Conservation (phyloP, 345 rosid genomes). For the Kandelia obovata region DNA sequence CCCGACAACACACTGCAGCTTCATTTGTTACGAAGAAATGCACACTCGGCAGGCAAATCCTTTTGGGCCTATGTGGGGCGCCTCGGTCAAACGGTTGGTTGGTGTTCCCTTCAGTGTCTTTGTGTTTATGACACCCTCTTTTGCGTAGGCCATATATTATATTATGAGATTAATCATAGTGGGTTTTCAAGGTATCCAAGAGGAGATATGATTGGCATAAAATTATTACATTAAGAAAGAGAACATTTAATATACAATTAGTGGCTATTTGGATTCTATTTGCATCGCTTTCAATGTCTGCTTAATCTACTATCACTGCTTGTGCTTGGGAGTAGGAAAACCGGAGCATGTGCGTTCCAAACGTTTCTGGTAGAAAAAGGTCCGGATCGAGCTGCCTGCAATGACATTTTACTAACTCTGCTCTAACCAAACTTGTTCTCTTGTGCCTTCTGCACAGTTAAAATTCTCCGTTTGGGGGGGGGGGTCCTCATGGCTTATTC, state of each 20-base stretch:
- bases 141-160: too few relatives aligned
- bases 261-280: constrained; percentile 11
- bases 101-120: constrained; percentile 39
- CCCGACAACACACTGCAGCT: too few relatives aligned
- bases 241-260: not conserved
- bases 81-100: constrained; percentile 51
- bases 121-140: constrained; percentile 10
- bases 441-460: not conserved
- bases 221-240: not conserved
- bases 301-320: not conserved
- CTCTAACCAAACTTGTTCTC: constrained; percentile 11
- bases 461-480: not conserved
- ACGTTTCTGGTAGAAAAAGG: not conserved
- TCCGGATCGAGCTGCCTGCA: constrained; percentile 15
- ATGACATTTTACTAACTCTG: constrained; percentile 18
- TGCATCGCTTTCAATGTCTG: not conserved
- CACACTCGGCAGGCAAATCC: constrained; percentile 20
- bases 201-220: not conserved
- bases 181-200: too few relatives aligned
- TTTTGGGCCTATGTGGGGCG: constrained; percentile 36
- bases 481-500: not conserved
- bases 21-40: constrained; percentile 11
- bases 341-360: constrained; percentile 18
- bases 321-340: not conserved
- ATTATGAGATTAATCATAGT: not conserved